Evolutionary conservation across 106 monocot species (phyloP), one percentile per base, ranked within the genome.

Genomic region (Alisma plantagoaquatica): DNA sequence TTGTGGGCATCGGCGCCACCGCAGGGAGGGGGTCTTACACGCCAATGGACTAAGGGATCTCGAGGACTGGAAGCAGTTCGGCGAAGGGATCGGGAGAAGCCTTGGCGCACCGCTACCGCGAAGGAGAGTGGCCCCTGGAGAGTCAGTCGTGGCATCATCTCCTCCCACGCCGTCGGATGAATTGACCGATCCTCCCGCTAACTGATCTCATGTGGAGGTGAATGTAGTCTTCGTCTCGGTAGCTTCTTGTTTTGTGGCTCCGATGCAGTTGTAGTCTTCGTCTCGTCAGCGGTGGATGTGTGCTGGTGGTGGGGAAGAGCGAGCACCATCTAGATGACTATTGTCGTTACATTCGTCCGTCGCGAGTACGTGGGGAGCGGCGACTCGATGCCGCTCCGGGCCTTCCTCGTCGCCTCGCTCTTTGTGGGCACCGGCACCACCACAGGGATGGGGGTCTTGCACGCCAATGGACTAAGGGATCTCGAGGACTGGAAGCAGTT

Each of bases 381-480:
- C 11, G 63, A 43, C 19, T 29, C 42, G 60, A 98, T 98, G 98
- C 98, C 98, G 12, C 78, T 98, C 66, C 89, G 79, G 68, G 98
- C 98, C 56, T 98, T 98, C 63, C 57, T 73, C 42, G 54, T 77
- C 43, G 81, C 98, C 41, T 70, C 85, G 6, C 74, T 98, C 46
- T 82, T 98, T 71, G 74, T 98, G 71, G 54, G 89, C 43, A 79
- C 81, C 56, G 85, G 73, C 21, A 82, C 98, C 11, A 70, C 90
- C 6, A 90, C 74, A 16, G 66, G 23, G 35, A 28, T 60, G 22
- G 71, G 70, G 15, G 25, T 65, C 24, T 56, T 88, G 20, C 59
- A 53, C 17, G 75, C 71, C 57, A 54, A 78, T 50, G 96, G 96
- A 48, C 33, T 85, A 15, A 45, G 64, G 14, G 33, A 93, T 73